A percentile compares a stretch with the other conserved stretches of the same genome.
Conservation (phyloP, 2,329 filamentous ascomycete species). For the Corynespora cassiicola region DNA sequence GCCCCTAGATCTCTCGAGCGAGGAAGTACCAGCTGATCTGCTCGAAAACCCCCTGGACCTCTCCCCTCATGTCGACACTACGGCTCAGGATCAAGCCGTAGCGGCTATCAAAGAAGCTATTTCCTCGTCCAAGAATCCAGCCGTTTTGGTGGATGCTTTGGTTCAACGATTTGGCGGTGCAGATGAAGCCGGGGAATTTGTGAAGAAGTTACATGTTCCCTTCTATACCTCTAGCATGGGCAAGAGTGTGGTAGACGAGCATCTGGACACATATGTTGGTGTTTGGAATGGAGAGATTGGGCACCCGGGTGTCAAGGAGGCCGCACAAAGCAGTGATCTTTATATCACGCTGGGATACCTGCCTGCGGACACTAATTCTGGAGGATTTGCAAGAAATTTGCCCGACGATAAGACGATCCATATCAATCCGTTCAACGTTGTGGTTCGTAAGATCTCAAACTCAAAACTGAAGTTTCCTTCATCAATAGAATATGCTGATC, state of each 20-base stretch:
- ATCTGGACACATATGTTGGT: conserved; percentile 47
- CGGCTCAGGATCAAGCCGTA: conserved; percentile 38
- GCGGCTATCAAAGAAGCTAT: conserved; percentile 42
- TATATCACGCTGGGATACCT: conserved; percentile 48
- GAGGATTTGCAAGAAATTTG: conserved; percentile 47
- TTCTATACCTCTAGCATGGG: conserved; percentile 50
- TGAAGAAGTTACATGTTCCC: conserved; percentile 44
- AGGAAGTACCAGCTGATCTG: conserved; percentile 40
- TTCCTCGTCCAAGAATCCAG: conserved; percentile 42
- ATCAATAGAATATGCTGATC: conserved; percentile 2
- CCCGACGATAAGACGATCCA: conserved; percentile 35
- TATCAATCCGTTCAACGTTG: conserved; percentile 47
- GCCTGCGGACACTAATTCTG: conserved; percentile 52
- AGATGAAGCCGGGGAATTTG: conserved; percentile 39
- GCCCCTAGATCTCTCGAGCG: conserved; percentile 50
- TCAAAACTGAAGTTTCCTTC: background rate
- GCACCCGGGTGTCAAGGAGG: conserved; percentile 44
- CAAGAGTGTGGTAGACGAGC: conserved; percentile 52
- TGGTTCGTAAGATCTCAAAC: conserved; percentile 28
- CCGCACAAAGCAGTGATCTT: conserved; percentile 44
- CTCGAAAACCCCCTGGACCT: conserved; percentile 47
- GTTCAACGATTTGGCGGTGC: conserved; percentile 46
- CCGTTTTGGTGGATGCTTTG: conserved; percentile 48
- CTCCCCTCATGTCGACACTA: conserved; percentile 28
- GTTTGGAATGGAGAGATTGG: conserved; percentile 50